These are phyloP conservation scores for Xylariales sp. DNA, from an alignment of 2,329 filamentous ascomycete genomes.

Conservation along the genomic window DNA sequence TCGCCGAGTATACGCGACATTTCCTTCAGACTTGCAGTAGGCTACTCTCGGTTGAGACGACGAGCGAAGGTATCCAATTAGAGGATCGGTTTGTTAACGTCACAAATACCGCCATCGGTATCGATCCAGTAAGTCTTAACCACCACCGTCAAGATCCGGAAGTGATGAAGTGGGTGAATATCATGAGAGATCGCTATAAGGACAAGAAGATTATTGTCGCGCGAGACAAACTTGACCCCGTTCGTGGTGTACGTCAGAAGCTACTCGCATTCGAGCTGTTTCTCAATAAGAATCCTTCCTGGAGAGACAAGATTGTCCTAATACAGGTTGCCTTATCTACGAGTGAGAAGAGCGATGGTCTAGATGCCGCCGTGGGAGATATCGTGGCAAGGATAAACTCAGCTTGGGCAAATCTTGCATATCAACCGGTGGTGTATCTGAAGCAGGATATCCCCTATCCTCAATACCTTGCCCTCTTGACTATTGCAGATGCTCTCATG, in stretches of 20 bases:
- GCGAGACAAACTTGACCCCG: slow-evolving; percentile 92
- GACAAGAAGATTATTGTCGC: slow-evolving; percentile 93
- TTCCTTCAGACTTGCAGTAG: slow-evolving; percentile 97
- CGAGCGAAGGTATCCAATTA: slow-evolving; percentile 85
- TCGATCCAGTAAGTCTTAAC: slow-evolving; percentile 82
- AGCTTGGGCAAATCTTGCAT: slow-evolving; percentile 87
- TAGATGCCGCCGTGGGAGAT: slow-evolving; percentile 89
- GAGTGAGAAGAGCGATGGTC: slow-evolving; percentile 87
- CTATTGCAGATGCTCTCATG: slow-evolving; percentile 90
- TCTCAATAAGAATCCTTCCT: slow-evolving; percentile 91
- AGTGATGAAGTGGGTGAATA: slow-evolving; percentile 81
- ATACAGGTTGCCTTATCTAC: slow-evolving; percentile 95
- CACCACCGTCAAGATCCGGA: slow-evolving; percentile 76
- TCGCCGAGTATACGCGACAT: slow-evolving; percentile 90
- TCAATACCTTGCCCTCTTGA: slow-evolving; percentile 91
- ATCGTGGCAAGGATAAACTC: slow-evolving; percentile 96
- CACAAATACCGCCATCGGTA: slow-evolving; percentile 85
- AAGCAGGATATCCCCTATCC: slow-evolving; percentile 94
- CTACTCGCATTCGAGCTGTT: slow-evolving; percentile 92
- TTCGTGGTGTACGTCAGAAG: slow-evolving; percentile 93
- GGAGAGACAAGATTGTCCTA: slow-evolving; percentile 86
- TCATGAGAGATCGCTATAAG: slow-evolving; percentile 84
- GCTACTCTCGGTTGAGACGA: slow-evolving; percentile 89
- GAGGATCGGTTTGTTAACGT: slow-evolving; percentile 96
- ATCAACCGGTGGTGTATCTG: slow-evolving; percentile 92